These are phyloP conservation scores for Thozetella sp. DNA, from an alignment of 495 filamentous ascomycete genomes.

Conservation along the genomic window DNA sequence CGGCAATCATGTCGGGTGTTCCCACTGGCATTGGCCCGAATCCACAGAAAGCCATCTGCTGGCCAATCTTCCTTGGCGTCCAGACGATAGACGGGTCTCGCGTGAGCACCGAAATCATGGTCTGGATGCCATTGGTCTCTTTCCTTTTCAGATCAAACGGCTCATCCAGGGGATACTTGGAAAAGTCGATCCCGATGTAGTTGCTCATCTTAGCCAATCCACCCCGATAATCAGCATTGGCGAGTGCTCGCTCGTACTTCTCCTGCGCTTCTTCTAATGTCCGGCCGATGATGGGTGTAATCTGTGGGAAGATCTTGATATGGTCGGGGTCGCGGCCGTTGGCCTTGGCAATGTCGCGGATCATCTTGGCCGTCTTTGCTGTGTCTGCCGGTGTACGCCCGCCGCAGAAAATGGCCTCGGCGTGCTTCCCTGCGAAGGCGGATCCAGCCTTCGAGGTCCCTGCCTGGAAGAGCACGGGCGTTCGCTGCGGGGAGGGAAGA, in stretches of 20 bases:
- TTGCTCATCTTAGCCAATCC: constrained; percentile 52
- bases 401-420: constrained; percentile 57
- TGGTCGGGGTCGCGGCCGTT: constrained; percentile 47
- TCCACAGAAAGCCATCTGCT: constrained; percentile 21
- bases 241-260: constrained; percentile 46
- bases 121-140: constrained; percentile 5
- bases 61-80: constrained; percentile 13
- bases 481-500: constrained; percentile 55
- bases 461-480: constrained; percentile 59
- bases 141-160: constrained; percentile 6
- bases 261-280: constrained; percentile 51
- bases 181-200: constrained; percentile 57
- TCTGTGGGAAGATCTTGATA: constrained; percentile 54
- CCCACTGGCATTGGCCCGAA: constrained; percentile 21
- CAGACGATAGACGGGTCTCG: constrained; percentile 2
- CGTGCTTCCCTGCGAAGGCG: constrained; percentile 52
- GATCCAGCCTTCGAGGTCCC: constrained; percentile 49
- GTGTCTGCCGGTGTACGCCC: constrained; percentile 43
- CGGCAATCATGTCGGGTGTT: constrained; percentile 21
- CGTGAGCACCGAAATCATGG: constrained; percentile 4
- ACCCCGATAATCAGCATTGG: constrained; percentile 45
- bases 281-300: constrained; percentile 50
- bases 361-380: constrained; percentile 40
- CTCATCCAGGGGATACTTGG: constrained; percentile 46
- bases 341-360: constrained; percentile 45